phyloP scores from a whole-genome alignment of 2,329 filamentous ascomycete species.

The Pyrenochaeta sp. region DNA sequence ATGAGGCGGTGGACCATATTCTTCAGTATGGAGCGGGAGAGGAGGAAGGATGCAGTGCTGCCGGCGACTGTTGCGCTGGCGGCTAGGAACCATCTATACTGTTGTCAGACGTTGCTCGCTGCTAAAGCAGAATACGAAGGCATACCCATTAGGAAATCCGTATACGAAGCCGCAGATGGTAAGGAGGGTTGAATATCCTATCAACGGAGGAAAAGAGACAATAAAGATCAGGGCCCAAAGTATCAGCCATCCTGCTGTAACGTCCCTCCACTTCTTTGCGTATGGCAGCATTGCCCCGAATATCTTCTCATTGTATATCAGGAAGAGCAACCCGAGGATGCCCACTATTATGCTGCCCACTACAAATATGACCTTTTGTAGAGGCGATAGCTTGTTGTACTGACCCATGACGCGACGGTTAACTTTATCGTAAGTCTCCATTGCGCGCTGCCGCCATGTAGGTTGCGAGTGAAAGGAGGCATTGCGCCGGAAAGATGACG shows the following conservation, averaged over 20 bases:
- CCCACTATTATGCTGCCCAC: constrained; percentile 60
- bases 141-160: constrained; percentile 75
- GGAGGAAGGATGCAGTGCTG: constrained; percentile 79
- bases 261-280: constrained; percentile 78
- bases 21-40: constrained; percentile 79
- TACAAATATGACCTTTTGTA: constrained; percentile 69
- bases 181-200: constrained; percentile 83
- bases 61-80: constrained; percentile 81
- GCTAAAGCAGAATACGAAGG: constrained; percentile 34
- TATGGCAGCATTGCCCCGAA: constrained; percentile 78
- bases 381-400: constrained; percentile 65
- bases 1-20: constrained; percentile 82
- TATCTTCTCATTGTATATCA: constrained; percentile 81
- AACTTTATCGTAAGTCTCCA: constrained; percentile 55
- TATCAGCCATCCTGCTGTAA: constrained; percentile 76
- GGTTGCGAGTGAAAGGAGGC: constrained; percentile 40
- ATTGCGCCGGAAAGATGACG: constrained; percentile 51
- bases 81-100: constrained; percentile 79
- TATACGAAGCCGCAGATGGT: constrained; percentile 76
- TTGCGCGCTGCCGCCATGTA: constrained; percentile 51
- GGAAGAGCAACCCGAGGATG: constrained; percentile 70
- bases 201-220: constrained; percentile 84
- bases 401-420: constrained; percentile 57
- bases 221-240: constrained; percentile 78
- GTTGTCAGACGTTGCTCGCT: constrained; percentile 30